A percentile compares a stretch with the other conserved stretches of the same genome.
Evolutionary conservation across 2,329 filamentous ascomycete species (phyloP).

Genomic region (Arthrobotrys megalospora): DNA sequence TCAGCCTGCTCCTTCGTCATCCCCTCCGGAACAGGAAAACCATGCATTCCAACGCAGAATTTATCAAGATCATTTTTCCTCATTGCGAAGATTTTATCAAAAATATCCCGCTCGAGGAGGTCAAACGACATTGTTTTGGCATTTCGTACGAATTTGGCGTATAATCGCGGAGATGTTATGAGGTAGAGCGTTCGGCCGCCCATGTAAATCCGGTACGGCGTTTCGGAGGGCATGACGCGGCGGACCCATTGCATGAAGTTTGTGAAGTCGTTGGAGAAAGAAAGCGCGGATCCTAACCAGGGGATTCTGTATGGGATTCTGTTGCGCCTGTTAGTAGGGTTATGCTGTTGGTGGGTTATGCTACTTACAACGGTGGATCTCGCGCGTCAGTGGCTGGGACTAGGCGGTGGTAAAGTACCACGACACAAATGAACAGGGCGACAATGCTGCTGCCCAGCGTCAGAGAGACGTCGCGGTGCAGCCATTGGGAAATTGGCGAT

Average conservation of each 20-base stretch:
- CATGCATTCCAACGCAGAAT: constrained; percentile 49
- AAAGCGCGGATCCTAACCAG: constrained; percentile 49
- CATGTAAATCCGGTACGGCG: constrained; percentile 33
- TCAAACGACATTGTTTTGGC: constrained; percentile 54
- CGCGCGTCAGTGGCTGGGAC: constrained; percentile 25
- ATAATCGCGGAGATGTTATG: constrained; percentile 45
- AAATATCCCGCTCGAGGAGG: constrained; percentile 48
- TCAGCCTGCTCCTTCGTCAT: constrained; percentile 42
- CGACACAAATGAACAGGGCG: constrained; percentile 17
- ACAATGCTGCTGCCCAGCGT: constrained; percentile 34
- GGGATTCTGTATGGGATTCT: constrained; percentile 52
- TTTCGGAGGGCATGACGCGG: constrained; percentile 36
- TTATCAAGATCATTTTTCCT: constrained; percentile 28
- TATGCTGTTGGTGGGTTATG: not conserved
- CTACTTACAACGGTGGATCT: constrained; percentile 46
- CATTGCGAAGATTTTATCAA: constrained; percentile 49
- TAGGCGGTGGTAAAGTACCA: constrained; percentile 29
- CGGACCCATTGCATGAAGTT: constrained; percentile 47
- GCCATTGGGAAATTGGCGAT: constrained; percentile 22
- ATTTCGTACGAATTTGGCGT: constrained; percentile 45
- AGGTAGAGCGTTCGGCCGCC: constrained; percentile 47
- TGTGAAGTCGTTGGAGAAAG: constrained; percentile 42
- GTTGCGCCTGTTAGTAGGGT: not conserved
- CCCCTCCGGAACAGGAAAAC: constrained; percentile 26
- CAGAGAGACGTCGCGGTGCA: constrained; percentile 31